Evolutionary conservation across 768 basidiomycete genomes (phyloP), one percentile per base, ranked within the genome.

Genomic region (Phaffia australis): DNA sequence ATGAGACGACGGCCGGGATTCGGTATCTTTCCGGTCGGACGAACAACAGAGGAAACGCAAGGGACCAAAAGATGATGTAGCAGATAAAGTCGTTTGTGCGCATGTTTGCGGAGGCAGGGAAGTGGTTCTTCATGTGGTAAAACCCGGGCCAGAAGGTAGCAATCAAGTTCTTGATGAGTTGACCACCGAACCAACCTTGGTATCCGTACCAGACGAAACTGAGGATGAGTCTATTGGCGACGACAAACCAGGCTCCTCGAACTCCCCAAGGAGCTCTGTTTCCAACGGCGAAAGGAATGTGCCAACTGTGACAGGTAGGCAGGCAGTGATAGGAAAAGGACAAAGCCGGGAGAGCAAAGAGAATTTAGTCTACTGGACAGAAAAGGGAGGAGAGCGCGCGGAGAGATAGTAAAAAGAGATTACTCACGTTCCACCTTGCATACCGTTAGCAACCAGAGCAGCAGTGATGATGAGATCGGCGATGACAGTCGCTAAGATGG

Each of bases 281-380:
- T 65, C 71, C 72, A 46, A 74, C 70, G n/a, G 72, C 72, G 60
- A 74, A 74, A 1, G 72, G 71, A 50, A 74, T 71, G 59, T 73
- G 72, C 70, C 71, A 74, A n/a, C 29, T 11, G 29, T 6, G 58
- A 19, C 50, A 49, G 27, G 56, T 6, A 8, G 23, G 25, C 58
- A 61, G 3, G 51, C 60, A 0, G 72, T 69, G 23, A 71, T 69
- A n/a, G 71, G 62, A n/a, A 63, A 57, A 21, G 71, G 59, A 19
- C 71, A 70, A 16, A 54, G 18, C 27, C 21, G 16, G 18, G n/a
- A 54, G 18, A 5, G 27, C 21, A 54, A 4, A 54, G 18, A 54
- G 18, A 54, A 5, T n/a, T 54, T 8, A 27, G 18, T 16, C 52
- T n/a, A 54, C 27, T 16, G 21, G 8, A 8, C 27, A 5, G 35